Evolutionary conservation across 108 stramenopile genomes (phyloP).

Genomic region (Schizochytrium sp.): DNA sequence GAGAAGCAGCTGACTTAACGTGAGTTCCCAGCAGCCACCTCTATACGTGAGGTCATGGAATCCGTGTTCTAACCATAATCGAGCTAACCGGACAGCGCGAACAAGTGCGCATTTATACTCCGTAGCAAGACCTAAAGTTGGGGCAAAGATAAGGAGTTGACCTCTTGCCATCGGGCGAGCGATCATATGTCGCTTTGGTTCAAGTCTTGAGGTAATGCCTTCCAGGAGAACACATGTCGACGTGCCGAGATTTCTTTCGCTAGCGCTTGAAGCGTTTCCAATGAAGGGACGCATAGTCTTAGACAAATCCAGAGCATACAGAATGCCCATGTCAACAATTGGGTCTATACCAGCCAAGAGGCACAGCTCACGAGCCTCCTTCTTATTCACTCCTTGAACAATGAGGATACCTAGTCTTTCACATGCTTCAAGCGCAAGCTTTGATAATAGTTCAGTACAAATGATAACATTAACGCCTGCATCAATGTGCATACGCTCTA

Average conservation of each 20-base stretch:
- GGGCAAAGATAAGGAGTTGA: background rate
- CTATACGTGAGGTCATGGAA: background rate
- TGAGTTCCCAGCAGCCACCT: background rate
- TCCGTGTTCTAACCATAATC: background rate
- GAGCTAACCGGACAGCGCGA: background rate
- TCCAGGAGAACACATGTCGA: background rate
- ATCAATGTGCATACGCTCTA: background rate
- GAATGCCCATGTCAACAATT: background rate
- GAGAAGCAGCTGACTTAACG: too few species aligned
- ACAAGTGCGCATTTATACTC: background rate
- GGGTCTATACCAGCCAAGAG: background rate
- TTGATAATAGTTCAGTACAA: background rate
- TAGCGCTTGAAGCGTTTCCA: background rate
- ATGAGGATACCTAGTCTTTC: background rate
- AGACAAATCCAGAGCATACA: background rate
- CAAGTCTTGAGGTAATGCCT: background rate
- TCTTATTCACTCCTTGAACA: background rate
- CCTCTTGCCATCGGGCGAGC: background rate
- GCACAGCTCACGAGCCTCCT: background rate
- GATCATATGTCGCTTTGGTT: background rate
- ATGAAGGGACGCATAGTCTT: background rate
- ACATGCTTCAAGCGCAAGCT: conserved; percentile 13
- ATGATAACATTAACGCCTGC: background rate
- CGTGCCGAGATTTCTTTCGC: background rate
- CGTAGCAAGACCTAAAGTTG: background rate